Percentiles rank a stretch among this genome's conserved stretches.
phyloP scores from a whole-genome alignment of 495 filamentous ascomycete genomes.

The Melanomma pulvis-pyrius region DNA sequence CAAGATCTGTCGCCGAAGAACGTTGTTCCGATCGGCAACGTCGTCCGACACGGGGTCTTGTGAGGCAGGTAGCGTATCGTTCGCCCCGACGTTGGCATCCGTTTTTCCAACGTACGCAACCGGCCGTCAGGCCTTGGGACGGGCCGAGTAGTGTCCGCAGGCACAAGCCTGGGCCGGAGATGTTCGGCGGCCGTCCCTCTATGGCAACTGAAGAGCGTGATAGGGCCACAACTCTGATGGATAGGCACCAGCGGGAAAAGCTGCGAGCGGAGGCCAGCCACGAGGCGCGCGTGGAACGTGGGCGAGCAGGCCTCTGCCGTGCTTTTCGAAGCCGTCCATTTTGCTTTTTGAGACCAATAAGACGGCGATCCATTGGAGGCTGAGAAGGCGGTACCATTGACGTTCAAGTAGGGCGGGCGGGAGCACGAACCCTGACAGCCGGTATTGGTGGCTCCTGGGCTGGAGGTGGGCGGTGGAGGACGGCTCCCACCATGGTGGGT shows the following conservation, averaged over 20 bases:
- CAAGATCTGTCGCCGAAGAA: background rate
- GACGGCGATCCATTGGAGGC: slow-evolving; percentile 16
- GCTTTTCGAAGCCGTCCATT: slow-evolving; percentile 14
- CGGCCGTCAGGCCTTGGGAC: slow-evolving; percentile 13
- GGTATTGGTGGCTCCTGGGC: slow-evolving; percentile 28
- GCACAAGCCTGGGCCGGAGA: slow-evolving; percentile 7
- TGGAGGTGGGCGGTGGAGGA: background rate
- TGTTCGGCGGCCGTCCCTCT: slow-evolving; percentile 2
- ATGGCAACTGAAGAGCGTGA: background rate
- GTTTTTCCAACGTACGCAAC: slow-evolving; percentile 16
- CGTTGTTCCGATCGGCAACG: slow-evolving; percentile 13
- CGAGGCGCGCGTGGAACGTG: slow-evolving; percentile 6
- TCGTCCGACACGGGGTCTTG: background rate
- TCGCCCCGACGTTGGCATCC: background rate
- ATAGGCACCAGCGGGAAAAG: slow-evolving; percentile 2
- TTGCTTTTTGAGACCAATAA: slow-evolving; percentile 37
- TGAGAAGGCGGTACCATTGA: background rate
- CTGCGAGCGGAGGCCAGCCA: background rate
- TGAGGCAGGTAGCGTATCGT: background rate
- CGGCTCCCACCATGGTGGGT: slow-evolving; percentile 16
- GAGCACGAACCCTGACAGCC: slow-evolving; percentile 5
- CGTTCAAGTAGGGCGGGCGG: slow-evolving; percentile 5
- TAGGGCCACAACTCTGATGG: background rate
- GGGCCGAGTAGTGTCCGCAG: background rate
- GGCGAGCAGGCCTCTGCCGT: background rate